Evolutionary conservation across 106 monocot genomes (phyloP), one percentile per base, ranked within the genome.

Genomic region (Platanthera guangdongensis): DNA sequence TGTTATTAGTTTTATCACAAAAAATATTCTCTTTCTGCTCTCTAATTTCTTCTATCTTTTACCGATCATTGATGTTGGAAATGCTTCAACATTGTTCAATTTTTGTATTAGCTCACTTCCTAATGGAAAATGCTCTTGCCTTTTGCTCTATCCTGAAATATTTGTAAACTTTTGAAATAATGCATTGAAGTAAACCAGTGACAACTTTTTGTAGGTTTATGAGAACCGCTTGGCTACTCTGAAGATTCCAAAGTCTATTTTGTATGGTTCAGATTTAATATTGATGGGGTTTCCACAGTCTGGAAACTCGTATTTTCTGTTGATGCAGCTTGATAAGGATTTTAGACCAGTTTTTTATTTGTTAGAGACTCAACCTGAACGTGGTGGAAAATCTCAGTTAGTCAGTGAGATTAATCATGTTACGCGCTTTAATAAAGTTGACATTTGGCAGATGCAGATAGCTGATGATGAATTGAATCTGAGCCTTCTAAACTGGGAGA

Each of bases 281-380:
- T 49, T 97, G 4, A 86, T 94, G 91, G 93, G 84, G 3, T 89
- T 97, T 84, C 91, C 94, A 68, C 86, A 89, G 45, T 90, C 86
- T 78, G 97, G 89, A 30, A 80, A 79, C 83, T 84, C 84, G 39
- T 97, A 91, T 89, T 93, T 85, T 90, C 80, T 97, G 59, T 71
- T 91, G 78, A 83, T 94, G 85, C 93, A 97, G 65, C 88, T 97
- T 85, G 93, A 97, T 81, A 93, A 85, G 75, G 91, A 97, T 80
- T 91, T 97, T 71, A 89, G 78, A 53, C 93, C 93, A 47, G 72
- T 88, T 59, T 91, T 97, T 78, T 83, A 82, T 78, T 81, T 97
- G 74, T 80, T 97, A 19, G 97, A 97, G 78, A 82, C 86, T 22
- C 89, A 88, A 57, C 51, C 86, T 75, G 91, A 84, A 80, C 45